Percentiles rank a stretch among this genome's conserved stretches.
These are phyloP conservation scores for Cyclaneusma minus DNA, from an alignment of 2,329 filamentous ascomycete genomes.

Conservation along the genomic window DNA sequence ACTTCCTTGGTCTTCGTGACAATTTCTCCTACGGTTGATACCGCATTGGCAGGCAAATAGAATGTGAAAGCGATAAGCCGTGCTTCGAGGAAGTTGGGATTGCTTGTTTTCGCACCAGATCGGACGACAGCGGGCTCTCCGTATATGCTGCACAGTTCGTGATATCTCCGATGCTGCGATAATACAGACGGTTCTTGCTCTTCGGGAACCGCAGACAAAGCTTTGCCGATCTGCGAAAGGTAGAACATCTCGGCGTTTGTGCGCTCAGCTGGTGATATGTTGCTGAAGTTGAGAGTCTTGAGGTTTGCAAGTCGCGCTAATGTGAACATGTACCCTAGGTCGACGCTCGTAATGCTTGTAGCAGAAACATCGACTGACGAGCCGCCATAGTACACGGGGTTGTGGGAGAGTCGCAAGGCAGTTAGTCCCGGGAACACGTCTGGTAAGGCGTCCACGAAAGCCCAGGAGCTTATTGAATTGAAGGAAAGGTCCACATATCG, in stretches of 20 bases:
- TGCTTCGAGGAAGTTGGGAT: slow-evolving; percentile 71
- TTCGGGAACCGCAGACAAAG: slow-evolving; percentile 46
- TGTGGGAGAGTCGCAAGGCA: slow-evolving; percentile 67
- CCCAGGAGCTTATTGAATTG: slow-evolving; percentile 55
- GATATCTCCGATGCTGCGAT: slow-evolving; percentile 53
- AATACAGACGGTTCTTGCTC: slow-evolving; percentile 38
- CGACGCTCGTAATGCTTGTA: slow-evolving; percentile 36
- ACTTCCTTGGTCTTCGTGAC: slow-evolving; percentile 27
- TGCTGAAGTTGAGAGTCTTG: slow-evolving; percentile 56
- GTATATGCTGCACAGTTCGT: slow-evolving; percentile 58
- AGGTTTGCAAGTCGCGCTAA: slow-evolving; percentile 59
- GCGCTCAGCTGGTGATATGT: slow-evolving; percentile 58
- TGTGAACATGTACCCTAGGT: slow-evolving; percentile 82
- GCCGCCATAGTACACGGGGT: slow-evolving; percentile 59
- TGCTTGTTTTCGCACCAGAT: slow-evolving; percentile 30
- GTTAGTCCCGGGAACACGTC: slow-evolving; percentile 55
- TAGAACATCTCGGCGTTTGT: slow-evolving; percentile 90
- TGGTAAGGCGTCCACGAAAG: slow-evolving; percentile 55
- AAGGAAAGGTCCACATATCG: slow-evolving; percentile 57
- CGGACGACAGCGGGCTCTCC: slow-evolving; percentile 52
- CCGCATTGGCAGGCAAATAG: slow-evolving; percentile 18
- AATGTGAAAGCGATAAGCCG: slow-evolving; percentile 52
- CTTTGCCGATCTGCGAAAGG: slow-evolving; percentile 64
- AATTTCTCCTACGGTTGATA: slow-evolving; percentile 7
- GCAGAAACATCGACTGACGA: slow-evolving; percentile 19